A percentile compares a stretch with the other conserved stretches of the same genome.
Evolutionary conservation across 306 rosid species (phyloP).

Genomic region (Vigna angularis): DNA sequence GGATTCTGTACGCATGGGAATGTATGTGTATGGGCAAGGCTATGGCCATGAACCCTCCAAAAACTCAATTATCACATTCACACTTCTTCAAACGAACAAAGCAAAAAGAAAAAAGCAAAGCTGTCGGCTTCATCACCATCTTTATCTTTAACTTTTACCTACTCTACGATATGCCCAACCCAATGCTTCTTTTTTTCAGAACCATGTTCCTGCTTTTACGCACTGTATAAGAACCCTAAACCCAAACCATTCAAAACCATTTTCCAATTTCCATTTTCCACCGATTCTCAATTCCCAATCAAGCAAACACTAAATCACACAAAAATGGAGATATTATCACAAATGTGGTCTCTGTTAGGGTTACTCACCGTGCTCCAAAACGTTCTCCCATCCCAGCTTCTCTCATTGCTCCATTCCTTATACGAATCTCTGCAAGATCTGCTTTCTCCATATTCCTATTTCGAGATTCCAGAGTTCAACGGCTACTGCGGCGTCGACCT

Average conservation of each 20-base stretch:
- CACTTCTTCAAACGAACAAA: slow-evolving; percentile 47
- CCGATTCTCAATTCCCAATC: neutral
- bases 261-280: slow-evolving; percentile 21
- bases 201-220: slow-evolving; percentile 42
- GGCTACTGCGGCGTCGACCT: slow-evolving; percentile 87
- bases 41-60: slow-evolving; percentile 18
- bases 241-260: slow-evolving; percentile 26
- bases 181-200: slow-evolving; percentile 35
- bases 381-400: slow-evolving; percentile 81
- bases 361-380: slow-evolving; percentile 84
- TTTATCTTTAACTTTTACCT: slow-evolving; percentile 66
- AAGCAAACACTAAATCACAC: slow-evolving; percentile 22
- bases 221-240: slow-evolving; percentile 41
- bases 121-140: slow-evolving; percentile 59
- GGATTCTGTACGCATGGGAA: slow-evolving; percentile 32
- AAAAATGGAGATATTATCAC: slow-evolving; percentile 81
- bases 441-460: slow-evolving; percentile 75
- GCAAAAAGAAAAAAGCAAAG: slow-evolving; percentile 50
- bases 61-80: slow-evolving; percentile 38
- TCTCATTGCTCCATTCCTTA: slow-evolving; percentile 74
- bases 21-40: slow-evolving; percentile 25
- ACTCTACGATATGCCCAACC: slow-evolving; percentile 41
- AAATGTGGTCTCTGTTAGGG: slow-evolving; percentile 87
- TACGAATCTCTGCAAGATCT: slow-evolving; percentile 80
- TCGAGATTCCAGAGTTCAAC: slow-evolving; percentile 87